Base-by-base conservation (phyloP, 2,329 filamentous ascomycete genomes). In the Cordyceps cateniannulata region DNA sequence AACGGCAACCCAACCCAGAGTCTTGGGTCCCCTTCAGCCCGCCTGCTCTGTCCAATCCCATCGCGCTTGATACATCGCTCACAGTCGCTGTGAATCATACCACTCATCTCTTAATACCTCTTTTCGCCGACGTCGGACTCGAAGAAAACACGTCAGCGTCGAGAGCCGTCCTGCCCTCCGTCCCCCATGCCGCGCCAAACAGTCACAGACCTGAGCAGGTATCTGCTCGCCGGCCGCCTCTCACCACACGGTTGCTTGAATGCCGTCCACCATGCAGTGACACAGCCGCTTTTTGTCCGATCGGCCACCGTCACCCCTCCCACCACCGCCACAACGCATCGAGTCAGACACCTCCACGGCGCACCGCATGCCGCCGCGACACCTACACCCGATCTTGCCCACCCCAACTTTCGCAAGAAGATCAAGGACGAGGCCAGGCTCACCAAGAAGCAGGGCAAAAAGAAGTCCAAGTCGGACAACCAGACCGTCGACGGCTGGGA, bases 401-500 rank as follows among this genome's bases (percentile, higher is more conserved):
- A 18, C 51, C 72, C 81, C 1, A 86, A 88, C 10, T 76, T 91
- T 10, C 84, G 89, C 35, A 91, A 91, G 70, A 84, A 89, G 68
- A 72, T 90, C 60, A 91, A 90, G 67, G 86, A 90, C 27, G 82
- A 88, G 63, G 85, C 75, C 32, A 91, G 90, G 69, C 81, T 88
- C 67, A 75, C 89, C 61, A 91, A 90, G 69, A 87, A 88, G 55
- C 80, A 86, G 38, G 82, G 74, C 14, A 76, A 76, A 61, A 79
- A 78, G 64, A 77, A 78, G 63, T 73, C 75, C 55, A 81, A 81
- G 64, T 69, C 67, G 29, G 71, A 76, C 40, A 72, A 69, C 1
- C 83, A 85, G 70, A 80, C 77, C 20, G 82, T 84, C 1, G 76
- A 80, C 6, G 86, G 87, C 38, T 99, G 95, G 95, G 91, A 97